These are phyloP conservation scores for Alloteropsis semialata DNA, from an alignment of 176 grass and related monocot species.

Conservation along the genomic window DNA sequence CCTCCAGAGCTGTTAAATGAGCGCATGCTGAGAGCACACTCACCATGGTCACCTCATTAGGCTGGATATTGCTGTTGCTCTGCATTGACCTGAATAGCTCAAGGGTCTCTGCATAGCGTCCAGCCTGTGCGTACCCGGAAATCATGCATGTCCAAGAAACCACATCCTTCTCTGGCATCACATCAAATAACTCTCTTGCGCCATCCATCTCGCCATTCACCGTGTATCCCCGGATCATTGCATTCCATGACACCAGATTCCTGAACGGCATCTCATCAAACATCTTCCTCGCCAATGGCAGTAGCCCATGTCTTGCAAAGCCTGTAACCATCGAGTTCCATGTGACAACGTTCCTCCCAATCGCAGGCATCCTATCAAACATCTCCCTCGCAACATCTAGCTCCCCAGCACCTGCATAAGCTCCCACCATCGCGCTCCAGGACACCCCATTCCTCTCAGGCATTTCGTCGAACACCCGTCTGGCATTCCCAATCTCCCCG, in stretches of 20 bases:
- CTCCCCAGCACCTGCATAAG: constrained; percentile 41
- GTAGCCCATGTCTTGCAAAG: constrained; percentile 48
- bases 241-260: constrained; percentile 70
- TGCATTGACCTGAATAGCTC: constrained; percentile 64
- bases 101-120: constrained; percentile 41
- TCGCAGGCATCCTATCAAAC: constrained; percentile 58
- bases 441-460: constrained; percentile 59
- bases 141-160: constrained; percentile 76
- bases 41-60: constrained; percentile 80
- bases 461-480: constrained; percentile 53
- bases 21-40: constrained; percentile 68
- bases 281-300: constrained; percentile 63
- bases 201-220: constrained; percentile 46
- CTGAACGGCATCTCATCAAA: constrained; percentile 63
- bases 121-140: constrained; percentile 57
- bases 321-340: constrained; percentile 72
- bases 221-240: constrained; percentile 54
- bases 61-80: constrained; percentile 17
- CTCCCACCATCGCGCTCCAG: constrained; percentile 62
- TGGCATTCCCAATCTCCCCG: constrained; percentile 39
- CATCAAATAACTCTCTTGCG: constrained; percentile 44
- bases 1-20: constrained; percentile 50
- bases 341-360: constrained; percentile 48
- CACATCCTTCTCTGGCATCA: constrained; percentile 59
- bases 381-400: constrained; percentile 56